These are phyloP conservation scores for Cryptococcus neoformans DNA, from an alignment of 1,284 basidiomycete species.

Conservation along the genomic window DNA sequence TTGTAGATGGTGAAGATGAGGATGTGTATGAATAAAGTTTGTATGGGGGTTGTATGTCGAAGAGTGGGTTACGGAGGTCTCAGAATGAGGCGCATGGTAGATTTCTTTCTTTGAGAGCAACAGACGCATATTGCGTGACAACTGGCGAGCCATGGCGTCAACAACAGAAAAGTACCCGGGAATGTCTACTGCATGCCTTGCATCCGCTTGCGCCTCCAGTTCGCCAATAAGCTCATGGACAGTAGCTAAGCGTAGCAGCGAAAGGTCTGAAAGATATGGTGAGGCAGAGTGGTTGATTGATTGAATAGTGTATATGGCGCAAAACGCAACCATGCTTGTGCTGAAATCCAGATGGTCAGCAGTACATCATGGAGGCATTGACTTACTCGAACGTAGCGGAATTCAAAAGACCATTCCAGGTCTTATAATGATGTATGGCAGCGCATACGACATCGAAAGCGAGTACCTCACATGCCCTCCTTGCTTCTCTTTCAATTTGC, in stretches of 20 bases:
- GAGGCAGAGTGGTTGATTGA: conserved; percentile 14
- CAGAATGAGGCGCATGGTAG: background rate
- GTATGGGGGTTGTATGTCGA: background rate
- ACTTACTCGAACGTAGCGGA: conserved; percentile 27
- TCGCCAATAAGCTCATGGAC: conserved; percentile 15
- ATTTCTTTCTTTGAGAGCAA: conserved; percentile 10
- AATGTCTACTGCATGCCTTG: conserved; percentile 8
- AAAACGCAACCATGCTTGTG: conserved; percentile 24
- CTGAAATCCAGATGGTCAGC: background rate
- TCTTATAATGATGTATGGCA: conserved; percentile 16
- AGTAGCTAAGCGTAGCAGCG: conserved; percentile 16
- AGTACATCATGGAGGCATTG: background rate
- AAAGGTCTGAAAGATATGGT: conserved; percentile 13
- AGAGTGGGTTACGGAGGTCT: background rate
- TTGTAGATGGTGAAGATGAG: background rate
- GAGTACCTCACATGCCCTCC: conserved; percentile 9
- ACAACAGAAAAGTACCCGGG: conserved; percentile 11
- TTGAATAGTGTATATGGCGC: conserved; percentile 20
- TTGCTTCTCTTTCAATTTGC: conserved; percentile 6
- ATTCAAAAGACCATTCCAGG: conserved; percentile 17
- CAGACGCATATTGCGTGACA: conserved; percentile 11
- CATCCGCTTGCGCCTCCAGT: conserved; percentile 15
- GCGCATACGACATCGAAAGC: conserved; percentile 21
- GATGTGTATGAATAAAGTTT: background rate
- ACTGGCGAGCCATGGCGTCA: conserved; percentile 18